Conservation (phyloP, 768 basidiomycete genomes). For the Gautieria morchelliformis region DNA sequence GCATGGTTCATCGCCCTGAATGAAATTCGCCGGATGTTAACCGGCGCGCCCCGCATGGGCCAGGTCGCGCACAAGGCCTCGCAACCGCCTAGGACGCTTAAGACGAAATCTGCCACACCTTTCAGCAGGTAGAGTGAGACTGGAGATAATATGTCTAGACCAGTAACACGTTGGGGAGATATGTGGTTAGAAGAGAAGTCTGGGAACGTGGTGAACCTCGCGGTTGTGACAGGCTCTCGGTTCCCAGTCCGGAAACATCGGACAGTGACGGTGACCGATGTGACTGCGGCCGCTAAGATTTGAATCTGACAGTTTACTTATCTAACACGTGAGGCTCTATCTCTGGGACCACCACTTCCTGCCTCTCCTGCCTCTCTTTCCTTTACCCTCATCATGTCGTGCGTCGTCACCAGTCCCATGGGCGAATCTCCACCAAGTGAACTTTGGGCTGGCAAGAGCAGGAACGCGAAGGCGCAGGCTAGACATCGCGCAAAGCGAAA, state of each 20-base stretch:
- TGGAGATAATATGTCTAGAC: neutral
- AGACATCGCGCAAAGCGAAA: slow-evolving; percentile 87
- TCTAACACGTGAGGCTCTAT: neutral
- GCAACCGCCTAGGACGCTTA: too few species aligned
- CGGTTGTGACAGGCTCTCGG: neutral
- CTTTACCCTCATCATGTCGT: slow-evolving; percentile 3
- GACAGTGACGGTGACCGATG: slow-evolving; percentile 2
- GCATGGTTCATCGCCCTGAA: too few species aligned
- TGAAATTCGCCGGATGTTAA: too few species aligned
- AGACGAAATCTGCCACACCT: too few species aligned
- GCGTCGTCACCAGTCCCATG: neutral
- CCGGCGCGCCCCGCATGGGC: too few species aligned
- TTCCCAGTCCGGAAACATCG: slow-evolving; percentile 1
- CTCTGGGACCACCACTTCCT: neutral
- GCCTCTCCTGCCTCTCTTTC: neutral
- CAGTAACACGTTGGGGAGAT: neutral
- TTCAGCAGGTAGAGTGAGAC: too few species aligned
- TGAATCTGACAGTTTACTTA: neutral
- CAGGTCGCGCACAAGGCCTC: too few species aligned
- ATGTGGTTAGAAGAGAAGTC: neutral
- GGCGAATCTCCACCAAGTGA: neutral
- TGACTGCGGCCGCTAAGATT: neutral
- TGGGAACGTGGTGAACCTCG: neutral
- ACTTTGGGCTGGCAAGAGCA: slow-evolving; percentile 30
- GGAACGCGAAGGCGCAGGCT: slow-evolving; percentile 83